phyloP scores from a whole-genome alignment of 768 basidiomycete species.

The Tulasnella sp. region DNA sequence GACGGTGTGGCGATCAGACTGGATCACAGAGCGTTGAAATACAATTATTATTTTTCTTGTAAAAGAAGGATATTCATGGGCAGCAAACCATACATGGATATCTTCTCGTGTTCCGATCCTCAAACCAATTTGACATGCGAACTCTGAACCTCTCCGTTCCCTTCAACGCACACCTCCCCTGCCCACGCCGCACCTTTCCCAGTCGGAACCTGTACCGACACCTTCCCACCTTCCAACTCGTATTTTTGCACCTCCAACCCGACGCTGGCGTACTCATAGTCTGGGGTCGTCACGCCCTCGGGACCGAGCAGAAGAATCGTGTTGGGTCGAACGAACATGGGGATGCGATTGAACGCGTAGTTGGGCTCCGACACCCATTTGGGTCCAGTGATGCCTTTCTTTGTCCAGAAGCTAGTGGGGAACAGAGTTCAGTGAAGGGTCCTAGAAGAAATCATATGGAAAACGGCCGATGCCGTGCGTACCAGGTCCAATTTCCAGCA shows the following conservation, averaged over 20 bases:
- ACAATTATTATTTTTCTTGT: too few species aligned
- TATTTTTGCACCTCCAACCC: slow-evolving; percentile 43
- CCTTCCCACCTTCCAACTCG: slow-evolving; percentile 29
- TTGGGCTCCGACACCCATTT: slow-evolving; percentile 47
- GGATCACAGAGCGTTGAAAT: too few species aligned
- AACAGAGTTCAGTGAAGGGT: background rate
- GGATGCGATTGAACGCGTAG: slow-evolving; percentile 50
- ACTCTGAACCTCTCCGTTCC: background rate
- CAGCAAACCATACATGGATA: too few species aligned
- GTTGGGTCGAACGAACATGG: slow-evolving; percentile 53
- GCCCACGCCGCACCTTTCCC: background rate
- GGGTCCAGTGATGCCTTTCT: slow-evolving; percentile 44
- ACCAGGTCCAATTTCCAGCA: slow-evolving; percentile 25
- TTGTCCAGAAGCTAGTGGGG: slow-evolving; percentile 41
- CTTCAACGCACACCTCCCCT: background rate
- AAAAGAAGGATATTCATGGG: too few species aligned
- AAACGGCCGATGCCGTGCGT: background rate
- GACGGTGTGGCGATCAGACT: too few species aligned
- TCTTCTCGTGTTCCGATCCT: too few species aligned
- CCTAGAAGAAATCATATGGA: too few species aligned
- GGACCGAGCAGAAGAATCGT: slow-evolving; percentile 49
- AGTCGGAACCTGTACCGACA: slow-evolving; percentile 24
- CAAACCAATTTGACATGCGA: background rate
- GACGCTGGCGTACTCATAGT: slow-evolving; percentile 51
- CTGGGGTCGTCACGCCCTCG: slow-evolving; percentile 38